A percentile compares a stretch with the other conserved stretches of the same genome.
Evolutionary conservation across 129 eudicot genomes (phyloP).

Genomic region (Scalesia atractyloides): DNA sequence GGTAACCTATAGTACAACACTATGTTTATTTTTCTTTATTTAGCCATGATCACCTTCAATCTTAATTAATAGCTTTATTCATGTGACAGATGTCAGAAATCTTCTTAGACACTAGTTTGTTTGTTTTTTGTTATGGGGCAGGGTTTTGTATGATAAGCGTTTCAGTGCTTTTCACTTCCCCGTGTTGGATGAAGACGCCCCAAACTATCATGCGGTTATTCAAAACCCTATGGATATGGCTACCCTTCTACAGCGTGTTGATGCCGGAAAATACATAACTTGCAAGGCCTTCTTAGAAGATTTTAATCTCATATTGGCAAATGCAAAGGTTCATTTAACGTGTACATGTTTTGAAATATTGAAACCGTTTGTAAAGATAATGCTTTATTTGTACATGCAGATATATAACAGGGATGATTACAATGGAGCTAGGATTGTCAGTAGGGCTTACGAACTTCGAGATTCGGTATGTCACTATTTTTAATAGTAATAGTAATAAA

Average conservation of each 20-base stretch:
- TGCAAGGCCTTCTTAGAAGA: constrained; percentile 79
- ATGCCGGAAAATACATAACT: constrained; percentile 83
- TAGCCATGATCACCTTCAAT: neutral
- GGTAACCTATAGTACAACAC: neutral
- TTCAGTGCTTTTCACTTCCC: constrained; percentile 96
- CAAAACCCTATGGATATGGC: constrained; percentile 99
- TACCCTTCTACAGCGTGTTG: constrained; percentile 86
- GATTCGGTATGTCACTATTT: constrained; percentile 66
- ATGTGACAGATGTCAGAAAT: constrained; percentile 7
- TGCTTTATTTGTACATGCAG: constrained; percentile 41
- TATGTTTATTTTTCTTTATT: neutral
- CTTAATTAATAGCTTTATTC: constrained; percentile 2
- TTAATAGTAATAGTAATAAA: neutral
- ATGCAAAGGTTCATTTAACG: constrained; percentile 68
- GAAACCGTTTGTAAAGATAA: neutral
- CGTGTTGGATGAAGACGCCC: constrained; percentile 96
- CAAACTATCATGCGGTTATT: constrained; percentile 87
- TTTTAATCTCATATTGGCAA: constrained; percentile 84
- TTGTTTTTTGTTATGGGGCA: constrained; percentile 34
- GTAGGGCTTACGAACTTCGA: constrained; percentile 96
- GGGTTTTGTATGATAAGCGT: constrained; percentile 90
- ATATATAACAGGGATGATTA: constrained; percentile 93
- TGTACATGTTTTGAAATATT: neutral
- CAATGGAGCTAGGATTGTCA: constrained; percentile 97
- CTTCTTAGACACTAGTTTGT: neutral